Conservation (phyloP, 305 asterid genomes). For the Petunia hybrid region DNA sequence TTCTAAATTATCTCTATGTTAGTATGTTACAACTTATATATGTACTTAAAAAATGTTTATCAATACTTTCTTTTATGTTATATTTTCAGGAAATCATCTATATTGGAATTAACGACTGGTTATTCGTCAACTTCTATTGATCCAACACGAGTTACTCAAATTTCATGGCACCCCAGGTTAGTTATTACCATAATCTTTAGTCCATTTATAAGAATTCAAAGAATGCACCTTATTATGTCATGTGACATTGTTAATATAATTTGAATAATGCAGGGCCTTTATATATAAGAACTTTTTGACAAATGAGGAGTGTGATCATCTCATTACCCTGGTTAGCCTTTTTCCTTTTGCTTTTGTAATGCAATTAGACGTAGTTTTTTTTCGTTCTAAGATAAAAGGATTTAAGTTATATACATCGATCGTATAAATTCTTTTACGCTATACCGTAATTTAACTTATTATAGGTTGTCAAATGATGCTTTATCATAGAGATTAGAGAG, state of each 20-base stretch:
- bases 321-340: constrained; percentile 63
- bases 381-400: not conserved
- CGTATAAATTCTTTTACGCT: too few species aligned
- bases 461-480: too few species aligned
- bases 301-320: constrained; percentile 80
- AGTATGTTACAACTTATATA: too few species aligned
- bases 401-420: too few species aligned
- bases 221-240: constrained; percentile 26
- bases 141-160: constrained; percentile 84
- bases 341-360: constrained; percentile 25
- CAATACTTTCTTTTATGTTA: not conserved
- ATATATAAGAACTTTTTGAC: constrained; percentile 73
- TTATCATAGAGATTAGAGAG: too few species aligned
- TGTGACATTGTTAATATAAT: constrained; percentile 26
- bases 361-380: not conserved
- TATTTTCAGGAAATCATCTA: constrained; percentile 52
- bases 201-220: not conserved
- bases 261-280: constrained; percentile 67
- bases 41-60: not conserved
- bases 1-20: not conserved
- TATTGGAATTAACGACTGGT: constrained; percentile 53
- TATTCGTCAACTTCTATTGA: constrained; percentile 55
- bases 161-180: constrained; percentile 90
- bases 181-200: not conserved
- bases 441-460: too few species aligned